Percentiles rank a stretch among this genome's conserved stretches.
Evolutionary conservation across 208 protist genomes (phyloP).

Genomic region (Phytomonas sp.): DNA sequence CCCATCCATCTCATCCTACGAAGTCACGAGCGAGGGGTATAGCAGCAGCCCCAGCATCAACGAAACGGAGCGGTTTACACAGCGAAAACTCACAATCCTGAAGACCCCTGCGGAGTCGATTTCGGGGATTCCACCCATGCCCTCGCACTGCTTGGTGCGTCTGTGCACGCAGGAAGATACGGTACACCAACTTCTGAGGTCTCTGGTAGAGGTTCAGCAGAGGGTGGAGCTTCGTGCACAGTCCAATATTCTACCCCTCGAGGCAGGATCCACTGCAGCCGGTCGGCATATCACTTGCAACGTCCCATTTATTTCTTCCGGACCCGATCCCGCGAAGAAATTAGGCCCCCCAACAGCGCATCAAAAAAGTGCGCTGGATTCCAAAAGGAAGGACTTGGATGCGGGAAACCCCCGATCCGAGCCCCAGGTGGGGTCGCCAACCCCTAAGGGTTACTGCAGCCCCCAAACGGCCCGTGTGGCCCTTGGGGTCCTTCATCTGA

Average conservation of each 20-base stretch:
- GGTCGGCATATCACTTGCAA: not conserved
- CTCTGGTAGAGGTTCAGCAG: not conserved
- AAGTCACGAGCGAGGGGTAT: not conserved
- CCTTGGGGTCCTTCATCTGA: slow-evolving; percentile 26
- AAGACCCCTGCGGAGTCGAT: not conserved
- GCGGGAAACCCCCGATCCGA: slow-evolving; percentile 3
- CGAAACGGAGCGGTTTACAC: not conserved
- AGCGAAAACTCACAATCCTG: not conserved
- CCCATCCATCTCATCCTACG: not conserved
- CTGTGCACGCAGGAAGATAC: not conserved
- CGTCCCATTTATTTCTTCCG: not conserved
- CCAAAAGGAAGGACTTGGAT: slow-evolving; percentile 7
- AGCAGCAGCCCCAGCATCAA: not conserved
- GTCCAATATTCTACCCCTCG: not conserved
- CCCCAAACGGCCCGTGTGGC: slow-evolving; percentile 33
- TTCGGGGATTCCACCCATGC: not conserved
- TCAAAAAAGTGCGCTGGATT: not conserved
- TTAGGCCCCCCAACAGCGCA: not conserved
- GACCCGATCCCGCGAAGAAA: not conserved
- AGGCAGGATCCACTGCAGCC: not conserved
- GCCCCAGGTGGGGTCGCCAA: slow-evolving; percentile 12
- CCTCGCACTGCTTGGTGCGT: not conserved
- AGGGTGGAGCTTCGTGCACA: not conserved
- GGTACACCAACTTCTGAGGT: not conserved
- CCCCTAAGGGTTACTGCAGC: slow-evolving; percentile 31